Conservation (phyloP, 2,329 filamentous ascomycete species). For the Chaetomium strumarium region DNA sequence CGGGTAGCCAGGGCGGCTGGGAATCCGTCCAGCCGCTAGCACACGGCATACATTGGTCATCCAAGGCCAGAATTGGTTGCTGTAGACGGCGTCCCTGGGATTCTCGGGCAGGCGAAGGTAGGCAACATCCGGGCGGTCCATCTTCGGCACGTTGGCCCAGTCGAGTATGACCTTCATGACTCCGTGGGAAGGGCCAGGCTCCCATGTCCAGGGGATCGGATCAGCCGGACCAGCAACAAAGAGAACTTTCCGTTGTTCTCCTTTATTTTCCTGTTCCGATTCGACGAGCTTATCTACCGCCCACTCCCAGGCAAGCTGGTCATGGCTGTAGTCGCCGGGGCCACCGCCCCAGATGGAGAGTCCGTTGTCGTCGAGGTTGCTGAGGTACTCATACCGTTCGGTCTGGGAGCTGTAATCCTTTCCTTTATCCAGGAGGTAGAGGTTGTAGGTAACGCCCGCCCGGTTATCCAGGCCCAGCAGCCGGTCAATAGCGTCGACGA, state of each 20-base stretch:
- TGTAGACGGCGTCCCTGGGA: neutral
- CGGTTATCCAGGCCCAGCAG: slow-evolving; percentile 22
- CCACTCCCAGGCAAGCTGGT: slow-evolving; percentile 15
- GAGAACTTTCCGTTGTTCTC: slow-evolving; percentile 3
- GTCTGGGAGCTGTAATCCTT: slow-evolving; percentile 5
- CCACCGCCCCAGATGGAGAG: slow-evolving; percentile 13
- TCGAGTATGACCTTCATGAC: slow-evolving; percentile 14
- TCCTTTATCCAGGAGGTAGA: slow-evolving; percentile 19
- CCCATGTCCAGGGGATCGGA: slow-evolving; percentile 16
- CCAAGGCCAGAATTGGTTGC: slow-evolving; percentile 17
- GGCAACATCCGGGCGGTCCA: slow-evolving; percentile 22
- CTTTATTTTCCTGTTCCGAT: neutral
- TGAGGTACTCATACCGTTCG: slow-evolving; percentile 2
- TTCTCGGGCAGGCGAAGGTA: slow-evolving; percentile 22
- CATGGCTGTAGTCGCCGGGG: slow-evolving; percentile 17
- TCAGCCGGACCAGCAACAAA: slow-evolving; percentile 18
- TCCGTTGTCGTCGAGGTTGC: neutral
- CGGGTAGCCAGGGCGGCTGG: slow-evolving; percentile 18
- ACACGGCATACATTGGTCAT: slow-evolving; percentile 17
- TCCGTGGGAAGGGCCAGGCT: slow-evolving; percentile 9
- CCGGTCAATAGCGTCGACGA: slow-evolving; percentile 25
- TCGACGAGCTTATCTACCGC: neutral
- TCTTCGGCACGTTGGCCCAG: slow-evolving; percentile 7
- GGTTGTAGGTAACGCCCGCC: slow-evolving; percentile 18
- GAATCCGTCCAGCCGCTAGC: slow-evolving; percentile 17